Conservation (phyloP, 371 early-diverging fungal genomes). For the Mucor sp. region DNA sequence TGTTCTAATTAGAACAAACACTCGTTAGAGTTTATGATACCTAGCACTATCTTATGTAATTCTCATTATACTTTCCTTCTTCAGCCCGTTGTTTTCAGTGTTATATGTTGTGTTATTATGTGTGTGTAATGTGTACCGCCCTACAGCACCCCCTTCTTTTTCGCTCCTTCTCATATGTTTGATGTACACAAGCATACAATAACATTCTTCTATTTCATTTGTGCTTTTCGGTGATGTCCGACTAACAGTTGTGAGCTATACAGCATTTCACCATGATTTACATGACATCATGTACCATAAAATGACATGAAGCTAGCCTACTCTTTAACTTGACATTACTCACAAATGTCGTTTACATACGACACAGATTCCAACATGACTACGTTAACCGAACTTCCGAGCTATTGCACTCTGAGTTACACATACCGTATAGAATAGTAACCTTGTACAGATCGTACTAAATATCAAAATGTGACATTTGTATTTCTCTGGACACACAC, state of each 20-base stretch:
- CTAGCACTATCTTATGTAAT: not conserved
- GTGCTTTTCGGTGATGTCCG: not conserved
- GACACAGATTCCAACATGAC: not conserved
- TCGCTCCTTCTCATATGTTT: not conserved
- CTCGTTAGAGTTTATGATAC: not conserved
- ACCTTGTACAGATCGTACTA: conserved; percentile 1
- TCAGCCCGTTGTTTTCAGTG: not conserved
- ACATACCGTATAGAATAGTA: not conserved
- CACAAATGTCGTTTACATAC: not conserved
- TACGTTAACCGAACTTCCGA: conserved; percentile 14
- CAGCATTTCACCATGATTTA: not conserved
- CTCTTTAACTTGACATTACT: not conserved
- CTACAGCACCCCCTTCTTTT: not conserved
- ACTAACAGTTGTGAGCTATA: not conserved
- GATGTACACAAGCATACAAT: conserved; percentile 1
- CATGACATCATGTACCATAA: conserved; percentile 1
- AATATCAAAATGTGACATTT: not conserved
- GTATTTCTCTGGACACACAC: not conserved
- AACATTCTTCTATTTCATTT: conserved; percentile 1
- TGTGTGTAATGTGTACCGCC: not conserved
- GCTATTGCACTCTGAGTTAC: conserved; percentile 4
- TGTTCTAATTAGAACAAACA: not conserved
- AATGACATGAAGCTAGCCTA: not conserved
- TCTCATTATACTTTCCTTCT: not conserved
- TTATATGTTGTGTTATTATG: not conserved